Evolutionary conservation across 495 filamentous ascomycete genomes (phyloP).

Genomic region (Trichoderma orchidacearum): DNA sequence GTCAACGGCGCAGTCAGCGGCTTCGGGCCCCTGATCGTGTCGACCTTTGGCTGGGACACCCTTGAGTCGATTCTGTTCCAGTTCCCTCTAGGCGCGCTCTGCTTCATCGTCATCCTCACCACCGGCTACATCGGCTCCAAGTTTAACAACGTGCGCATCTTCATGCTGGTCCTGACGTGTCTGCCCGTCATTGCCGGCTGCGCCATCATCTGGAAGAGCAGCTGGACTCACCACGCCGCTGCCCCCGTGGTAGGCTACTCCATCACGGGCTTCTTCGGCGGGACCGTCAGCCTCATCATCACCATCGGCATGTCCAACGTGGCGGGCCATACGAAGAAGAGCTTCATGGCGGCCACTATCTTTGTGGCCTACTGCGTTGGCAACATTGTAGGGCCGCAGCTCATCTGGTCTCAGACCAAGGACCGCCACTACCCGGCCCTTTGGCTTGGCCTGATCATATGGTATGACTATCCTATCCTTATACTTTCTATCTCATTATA

Average conservation of each 20-base stretch:
- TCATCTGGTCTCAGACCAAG: slow-evolving; percentile 48
- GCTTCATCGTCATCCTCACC: slow-evolving; percentile 48
- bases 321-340: slow-evolving; percentile 68
- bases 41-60: slow-evolving; percentile 54
- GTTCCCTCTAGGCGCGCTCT: slow-evolving; percentile 54
- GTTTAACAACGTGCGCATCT: slow-evolving; percentile 48
- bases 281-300: slow-evolving; percentile 50
- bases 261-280: slow-evolving; percentile 57
- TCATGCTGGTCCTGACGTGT: slow-evolving; percentile 49
- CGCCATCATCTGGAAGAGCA: slow-evolving; percentile 58
- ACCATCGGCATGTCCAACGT: slow-evolving; percentile 58
- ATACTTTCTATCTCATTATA: background rate
- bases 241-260: slow-evolving; percentile 56
- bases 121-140: slow-evolving; percentile 47
- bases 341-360: slow-evolving; percentile 54
- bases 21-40: slow-evolving; percentile 62
- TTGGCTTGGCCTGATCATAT: slow-evolving; percentile 59
- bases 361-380: slow-evolving; percentile 66
- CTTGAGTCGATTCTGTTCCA: slow-evolving; percentile 59
- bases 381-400: slow-evolving; percentile 56
- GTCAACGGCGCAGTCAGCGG: slow-evolving; percentile 67
- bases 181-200: slow-evolving; percentile 62
- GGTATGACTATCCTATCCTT: slow-evolving; percentile 21
- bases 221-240: slow-evolving; percentile 48
- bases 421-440: slow-evolving; percentile 53